Percentiles rank a stretch among this genome's conserved stretches.
Evolutionary conservation across 352 stramenopile species (phyloP).

Genomic region (Phytophthora sojae): DNA sequence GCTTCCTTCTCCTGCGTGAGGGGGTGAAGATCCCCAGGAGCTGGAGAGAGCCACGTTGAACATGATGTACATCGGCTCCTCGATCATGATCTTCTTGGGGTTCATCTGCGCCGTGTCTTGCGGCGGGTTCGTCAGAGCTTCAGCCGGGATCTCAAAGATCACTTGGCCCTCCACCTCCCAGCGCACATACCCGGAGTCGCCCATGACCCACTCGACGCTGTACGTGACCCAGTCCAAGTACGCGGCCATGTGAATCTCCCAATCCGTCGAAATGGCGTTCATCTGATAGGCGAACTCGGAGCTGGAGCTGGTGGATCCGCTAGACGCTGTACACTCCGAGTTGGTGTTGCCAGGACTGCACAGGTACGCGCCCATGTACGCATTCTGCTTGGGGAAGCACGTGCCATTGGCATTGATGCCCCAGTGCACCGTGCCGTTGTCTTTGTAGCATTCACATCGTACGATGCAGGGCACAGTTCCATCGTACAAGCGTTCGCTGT

Average conservation of each 20-base stretch:
- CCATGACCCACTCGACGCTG: conserved; percentile 74
- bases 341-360: conserved; percentile 57
- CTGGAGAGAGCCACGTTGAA: conserved; percentile 94
- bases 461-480: conserved; percentile 48
- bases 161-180: conserved; percentile 84
- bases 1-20: conserved; percentile 48
- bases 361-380: conserved; percentile 60
- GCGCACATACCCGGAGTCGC: conserved; percentile 54
- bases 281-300: conserved; percentile 82
- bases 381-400: conserved; percentile 64
- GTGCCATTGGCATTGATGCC: conserved; percentile 65
- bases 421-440: conserved; percentile 48
- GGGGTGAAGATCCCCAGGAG: conserved; percentile 77
- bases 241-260: conserved; percentile 76
- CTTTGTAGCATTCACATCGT: conserved; percentile 56
- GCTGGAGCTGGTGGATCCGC: conserved; percentile 16
- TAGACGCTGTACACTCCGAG: conserved; percentile 33
- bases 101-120: conserved; percentile 60
- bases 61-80: conserved; percentile 95
- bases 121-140: conserved; percentile 54
- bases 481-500: conserved; percentile 52
- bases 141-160: conserved; percentile 87
- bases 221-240: conserved; percentile 84
- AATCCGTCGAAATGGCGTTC: conserved; percentile 93
- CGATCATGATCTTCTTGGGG: conserved; percentile 91